Conservation (phyloP, 176 grass and related monocot genomes). For the maize (Zea mays) region DNA sequence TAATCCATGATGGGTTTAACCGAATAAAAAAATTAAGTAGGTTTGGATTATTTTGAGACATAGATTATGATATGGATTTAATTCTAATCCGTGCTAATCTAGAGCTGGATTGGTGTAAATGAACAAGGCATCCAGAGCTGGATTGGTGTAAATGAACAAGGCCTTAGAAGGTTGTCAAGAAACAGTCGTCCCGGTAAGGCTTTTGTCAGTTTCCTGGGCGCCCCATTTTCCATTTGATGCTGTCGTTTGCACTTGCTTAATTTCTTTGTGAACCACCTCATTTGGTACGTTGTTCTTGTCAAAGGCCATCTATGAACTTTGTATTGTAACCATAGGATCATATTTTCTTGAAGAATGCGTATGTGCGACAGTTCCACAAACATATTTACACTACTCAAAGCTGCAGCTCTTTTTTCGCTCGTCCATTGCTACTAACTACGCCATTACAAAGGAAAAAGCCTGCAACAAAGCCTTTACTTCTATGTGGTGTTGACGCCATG, state of each 20-base stretch:
- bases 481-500: slow-evolving; percentile 4
- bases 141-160: no score
- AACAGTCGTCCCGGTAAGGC: slow-evolving; percentile 1
- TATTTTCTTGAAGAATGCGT: background rate
- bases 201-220: background rate
- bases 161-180: background rate
- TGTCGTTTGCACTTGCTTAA: background rate
- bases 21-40: no score
- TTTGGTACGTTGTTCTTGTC: no score
- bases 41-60: no score
- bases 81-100: no score
- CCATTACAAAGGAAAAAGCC: slow-evolving; percentile 13
- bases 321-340: background rate
- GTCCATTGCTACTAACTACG: background rate
- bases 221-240: slow-evolving; percentile 2
- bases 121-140: no score
- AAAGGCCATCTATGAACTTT: no score
- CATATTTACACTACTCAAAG: slow-evolving; percentile 3
- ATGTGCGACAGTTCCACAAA: slow-evolving; percentile 4
- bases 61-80: no score
- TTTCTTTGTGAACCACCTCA: no score
- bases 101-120: no score
- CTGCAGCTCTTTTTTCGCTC: slow-evolving; percentile 11
- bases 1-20: no score
- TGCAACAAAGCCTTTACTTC: background rate